Conservation (phyloP, 306 rosid genomes). For the Prunus fruticosa region DNA sequence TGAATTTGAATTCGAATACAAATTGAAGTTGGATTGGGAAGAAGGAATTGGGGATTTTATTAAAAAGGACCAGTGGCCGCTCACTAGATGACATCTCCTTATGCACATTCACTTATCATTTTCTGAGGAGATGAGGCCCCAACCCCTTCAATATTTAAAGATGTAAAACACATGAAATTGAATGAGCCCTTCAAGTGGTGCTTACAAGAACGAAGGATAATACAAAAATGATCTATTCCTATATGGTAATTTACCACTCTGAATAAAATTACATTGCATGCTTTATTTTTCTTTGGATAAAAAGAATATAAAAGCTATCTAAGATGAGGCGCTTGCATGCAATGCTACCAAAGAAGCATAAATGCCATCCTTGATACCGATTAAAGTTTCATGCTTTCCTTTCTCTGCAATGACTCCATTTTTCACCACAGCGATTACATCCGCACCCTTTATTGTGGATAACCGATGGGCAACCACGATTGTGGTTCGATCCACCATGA, state of each 20-base stretch:
- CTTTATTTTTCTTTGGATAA: not conserved
- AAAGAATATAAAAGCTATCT: not conserved
- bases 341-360: slow-evolving; percentile 34
- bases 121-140: not conserved
- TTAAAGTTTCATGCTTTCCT: slow-evolving; percentile 32
- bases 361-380: slow-evolving; percentile 22
- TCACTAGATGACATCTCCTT: not conserved
- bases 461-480: slow-evolving; percentile 67
- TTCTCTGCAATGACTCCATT: slow-evolving; percentile 53
- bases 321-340: slow-evolving; percentile 31
- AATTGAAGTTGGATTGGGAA: no score
- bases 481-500: slow-evolving; percentile 58
- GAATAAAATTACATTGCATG: not conserved
- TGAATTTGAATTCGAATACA: no score
- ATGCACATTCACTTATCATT: not conserved
- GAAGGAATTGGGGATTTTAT: not conserved
- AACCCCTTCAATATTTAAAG: no score
- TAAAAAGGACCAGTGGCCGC: no score
- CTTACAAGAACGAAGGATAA: no score
- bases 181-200: not conserved
- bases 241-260: not conserved
- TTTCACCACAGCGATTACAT: slow-evolving; percentile 59
- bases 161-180: not conserved
- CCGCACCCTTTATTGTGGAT: slow-evolving; percentile 58
- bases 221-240: no score